Evolutionary conservation across 1,284 basidiomycete species (phyloP).

Genomic region (Boletellus sp.): DNA sequence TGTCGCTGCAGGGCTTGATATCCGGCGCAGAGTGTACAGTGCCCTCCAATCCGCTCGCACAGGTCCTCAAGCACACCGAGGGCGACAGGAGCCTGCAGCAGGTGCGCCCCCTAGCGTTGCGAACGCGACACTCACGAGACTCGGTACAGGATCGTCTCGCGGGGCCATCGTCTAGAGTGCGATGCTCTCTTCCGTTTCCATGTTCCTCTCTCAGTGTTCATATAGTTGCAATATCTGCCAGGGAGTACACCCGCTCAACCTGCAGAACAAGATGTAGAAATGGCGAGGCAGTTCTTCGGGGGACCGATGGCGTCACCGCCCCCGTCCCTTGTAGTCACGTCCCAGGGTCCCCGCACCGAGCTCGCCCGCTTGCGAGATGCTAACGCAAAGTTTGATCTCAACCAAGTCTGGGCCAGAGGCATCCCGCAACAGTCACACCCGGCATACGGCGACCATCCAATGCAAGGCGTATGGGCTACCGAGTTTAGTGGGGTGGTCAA

Average conservation of each 20-base stretch:
- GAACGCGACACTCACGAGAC: slow-evolving; percentile 1
- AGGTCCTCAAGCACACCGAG: slow-evolving; percentile 90
- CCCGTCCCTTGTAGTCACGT: slow-evolving; percentile 29
- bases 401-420: slow-evolving; percentile 54
- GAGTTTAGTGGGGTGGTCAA: slow-evolving; percentile 39
- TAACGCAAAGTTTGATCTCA: slow-evolving; percentile 36
- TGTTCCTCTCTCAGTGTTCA: slow-evolving; percentile 4
- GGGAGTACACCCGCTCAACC: slow-evolving; percentile 45
- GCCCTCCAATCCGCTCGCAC: slow-evolving; percentile 82
- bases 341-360: slow-evolving; percentile 38
- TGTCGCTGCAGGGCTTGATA: slow-evolving; percentile 79
- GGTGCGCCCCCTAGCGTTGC: slow-evolving; percentile 37
- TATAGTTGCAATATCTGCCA: slow-evolving; percentile 71
- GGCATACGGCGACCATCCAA: slow-evolving; percentile 31
- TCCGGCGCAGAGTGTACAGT: slow-evolving; percentile 90
- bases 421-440: slow-evolving; percentile 40
- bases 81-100: slow-evolving; percentile 87
- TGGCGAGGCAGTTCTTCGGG: slow-evolving; percentile 78
- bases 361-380: slow-evolving; percentile 37
- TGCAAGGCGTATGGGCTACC: slow-evolving; percentile 43
- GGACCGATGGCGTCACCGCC: slow-evolving; percentile 36
- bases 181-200: slow-evolving; percentile 16
- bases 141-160: slow-evolving; percentile 62
- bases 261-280: slow-evolving; percentile 63
- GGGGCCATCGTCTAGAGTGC: slow-evolving; percentile 67